Percentiles rank a stretch among this genome's conserved stretches.
Evolutionary conservation across 2,329 filamentous ascomycete genomes (phyloP).

Genomic region (Neonectria coccinea): DNA sequence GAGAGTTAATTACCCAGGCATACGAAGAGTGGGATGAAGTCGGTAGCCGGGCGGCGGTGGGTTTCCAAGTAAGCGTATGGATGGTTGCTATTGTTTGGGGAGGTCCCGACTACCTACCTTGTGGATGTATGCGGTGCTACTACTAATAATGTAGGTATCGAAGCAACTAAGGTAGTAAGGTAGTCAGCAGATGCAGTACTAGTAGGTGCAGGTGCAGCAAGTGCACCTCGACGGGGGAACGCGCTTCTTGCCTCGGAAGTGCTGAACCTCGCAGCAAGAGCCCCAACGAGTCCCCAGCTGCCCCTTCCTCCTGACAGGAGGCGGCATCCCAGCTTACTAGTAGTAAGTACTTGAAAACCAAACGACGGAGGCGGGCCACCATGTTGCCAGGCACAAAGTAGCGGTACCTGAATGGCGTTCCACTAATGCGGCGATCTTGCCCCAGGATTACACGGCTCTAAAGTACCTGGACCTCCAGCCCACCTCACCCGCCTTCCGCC

Average conservation of each 20-base stretch:
- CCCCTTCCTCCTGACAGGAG: conserved; percentile 30
- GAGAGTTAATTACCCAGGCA: background rate
- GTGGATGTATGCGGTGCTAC: conserved; percentile 1
- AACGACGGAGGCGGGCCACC: conserved; percentile 5
- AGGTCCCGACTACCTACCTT: conserved; percentile 13
- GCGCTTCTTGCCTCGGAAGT: conserved; percentile 16
- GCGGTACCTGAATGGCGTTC: conserved; percentile 13
- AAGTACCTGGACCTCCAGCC: conserved; percentile 22
- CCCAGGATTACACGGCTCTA: background rate
- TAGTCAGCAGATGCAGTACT: background rate
- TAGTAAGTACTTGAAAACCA: background rate
- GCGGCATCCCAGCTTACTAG: background rate
- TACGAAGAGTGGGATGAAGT: background rate
- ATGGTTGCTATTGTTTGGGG: conserved; percentile 8
- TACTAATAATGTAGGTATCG: too few species aligned
- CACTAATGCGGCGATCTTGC: conserved; percentile 9
- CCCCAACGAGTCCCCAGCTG: conserved; percentile 10
- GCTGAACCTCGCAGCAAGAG: conserved; percentile 10
- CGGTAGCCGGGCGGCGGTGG: conserved; percentile 1
- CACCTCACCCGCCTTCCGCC: conserved; percentile 23
- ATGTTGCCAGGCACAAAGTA: conserved; percentile 8
- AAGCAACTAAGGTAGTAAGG: too few species aligned
- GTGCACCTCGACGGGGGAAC: conserved; percentile 15
- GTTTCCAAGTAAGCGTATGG: background rate
- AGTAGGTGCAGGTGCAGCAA: conserved; percentile 11